These are phyloP conservation scores for Ogataea angusta DNA, from an alignment of 805 yeast genomes.

Conservation along the genomic window DNA sequence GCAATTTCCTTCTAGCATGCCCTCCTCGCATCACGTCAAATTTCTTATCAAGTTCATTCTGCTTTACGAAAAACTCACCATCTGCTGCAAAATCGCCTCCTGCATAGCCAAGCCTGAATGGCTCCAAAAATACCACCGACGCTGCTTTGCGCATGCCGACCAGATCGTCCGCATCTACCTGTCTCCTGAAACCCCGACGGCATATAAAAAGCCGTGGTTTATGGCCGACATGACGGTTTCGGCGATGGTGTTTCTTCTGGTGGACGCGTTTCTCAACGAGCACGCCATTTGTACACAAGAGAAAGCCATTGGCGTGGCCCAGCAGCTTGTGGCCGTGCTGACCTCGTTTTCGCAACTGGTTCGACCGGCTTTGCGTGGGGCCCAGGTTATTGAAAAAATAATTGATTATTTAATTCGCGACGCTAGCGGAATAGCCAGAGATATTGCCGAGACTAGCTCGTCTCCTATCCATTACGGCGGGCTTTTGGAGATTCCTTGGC, in stretches of 20 bases:
- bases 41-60: not conserved
- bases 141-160: not conserved
- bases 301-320: not conserved
- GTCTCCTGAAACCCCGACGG: conserved; percentile 4
- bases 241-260: conserved; percentile 22
- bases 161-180: not conserved
- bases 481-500: not conserved
- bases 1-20: conserved; percentile 4
- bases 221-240: conserved; percentile 18
- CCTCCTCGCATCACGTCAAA: not conserved
- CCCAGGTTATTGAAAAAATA: conserved; percentile 20
- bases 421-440: not conserved
- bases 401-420: conserved; percentile 5
- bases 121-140: conserved; percentile 11
- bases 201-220: conserved; percentile 16
- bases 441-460: not conserved
- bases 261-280: conserved; percentile 20
- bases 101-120: conserved; percentile 16
- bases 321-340: conserved; percentile 11
- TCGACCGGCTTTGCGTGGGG: conserved; percentile 26
- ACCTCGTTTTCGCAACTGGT: conserved; percentile 15
- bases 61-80: not conserved
- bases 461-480: not conserved
- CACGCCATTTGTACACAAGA: not conserved
- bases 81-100: conserved; percentile 4